Conservation (phyloP, 805 yeast species). For the Nakazawaea ambrosiae region DNA sequence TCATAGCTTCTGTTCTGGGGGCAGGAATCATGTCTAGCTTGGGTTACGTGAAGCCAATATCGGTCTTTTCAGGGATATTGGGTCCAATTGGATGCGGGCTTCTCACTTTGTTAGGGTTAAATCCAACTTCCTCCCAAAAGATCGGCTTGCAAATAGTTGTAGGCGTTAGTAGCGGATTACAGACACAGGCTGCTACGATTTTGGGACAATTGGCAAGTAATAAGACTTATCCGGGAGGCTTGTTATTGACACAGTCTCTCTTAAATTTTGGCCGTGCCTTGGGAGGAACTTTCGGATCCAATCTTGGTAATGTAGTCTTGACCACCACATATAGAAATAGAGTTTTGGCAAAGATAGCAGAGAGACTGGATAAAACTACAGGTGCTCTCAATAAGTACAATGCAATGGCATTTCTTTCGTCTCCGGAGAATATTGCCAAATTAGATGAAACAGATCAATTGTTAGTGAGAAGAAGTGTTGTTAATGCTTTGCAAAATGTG, state of each 20-base stretch:
- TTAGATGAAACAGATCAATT: slow-evolving; percentile 11
- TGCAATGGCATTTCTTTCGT: slow-evolving; percentile 1
- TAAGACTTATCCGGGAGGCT: slow-evolving; percentile 36
- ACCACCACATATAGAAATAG: slow-evolving; percentile 20
- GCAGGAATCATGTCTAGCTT: slow-evolving; percentile 33
- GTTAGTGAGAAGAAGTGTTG: slow-evolving; percentile 17
- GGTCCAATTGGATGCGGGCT: slow-evolving; percentile 39
- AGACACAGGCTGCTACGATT: slow-evolving; percentile 37
- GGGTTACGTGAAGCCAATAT: slow-evolving; percentile 34
- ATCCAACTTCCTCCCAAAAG: slow-evolving; percentile 27
- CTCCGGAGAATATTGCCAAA: slow-evolving; percentile 7
- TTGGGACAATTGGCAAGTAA: slow-evolving; percentile 45
- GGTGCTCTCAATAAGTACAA: not conserved
- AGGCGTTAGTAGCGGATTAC: slow-evolving; percentile 43
- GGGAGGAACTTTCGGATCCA: slow-evolving; percentile 38
- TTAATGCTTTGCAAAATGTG: slow-evolving; percentile 32
- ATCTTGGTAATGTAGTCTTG: slow-evolving; percentile 35
- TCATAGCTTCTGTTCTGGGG: slow-evolving; percentile 25
- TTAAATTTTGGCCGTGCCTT: slow-evolving; percentile 36
- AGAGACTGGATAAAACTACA: not conserved
- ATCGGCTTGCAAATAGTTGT: slow-evolving; percentile 39
- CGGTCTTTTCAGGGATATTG: slow-evolving; percentile 26
- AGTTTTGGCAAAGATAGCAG: slow-evolving; percentile 4
- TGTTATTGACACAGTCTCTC: slow-evolving; percentile 40
- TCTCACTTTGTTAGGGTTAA: slow-evolving; percentile 30